Percentiles rank a stretch among this genome's conserved stretches.
Evolutionary conservation across 192 early-diverging fungal genomes (phyloP).

Genomic region (Linnemannia zychae): DNA sequence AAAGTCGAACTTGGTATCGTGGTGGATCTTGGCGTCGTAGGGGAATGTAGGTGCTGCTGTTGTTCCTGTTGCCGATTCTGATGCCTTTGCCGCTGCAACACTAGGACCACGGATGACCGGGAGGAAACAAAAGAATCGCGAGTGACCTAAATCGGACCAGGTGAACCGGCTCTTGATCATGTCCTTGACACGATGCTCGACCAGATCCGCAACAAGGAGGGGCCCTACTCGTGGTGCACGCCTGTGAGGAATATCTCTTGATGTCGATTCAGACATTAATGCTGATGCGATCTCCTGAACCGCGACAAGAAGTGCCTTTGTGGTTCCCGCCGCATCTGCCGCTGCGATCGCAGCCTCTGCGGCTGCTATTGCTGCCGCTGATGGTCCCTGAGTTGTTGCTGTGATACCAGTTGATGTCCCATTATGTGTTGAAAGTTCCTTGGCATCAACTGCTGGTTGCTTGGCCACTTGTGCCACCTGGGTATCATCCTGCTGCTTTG

Average conservation of each 20-base stretch:
- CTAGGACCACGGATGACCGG: conserved; percentile 14
- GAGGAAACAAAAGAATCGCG: conserved; percentile 20
- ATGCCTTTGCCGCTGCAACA: not conserved
- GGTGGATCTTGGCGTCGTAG: conserved; percentile 17
- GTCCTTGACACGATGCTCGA: conserved; percentile 13
- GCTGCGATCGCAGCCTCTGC: conserved; percentile 1
- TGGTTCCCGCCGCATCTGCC: not conserved
- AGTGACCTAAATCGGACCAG: conserved; percentile 11
- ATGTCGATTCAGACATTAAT: not conserved
- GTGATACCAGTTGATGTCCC: not conserved
- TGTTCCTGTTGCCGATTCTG: not conserved
- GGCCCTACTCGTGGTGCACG: not conserved
- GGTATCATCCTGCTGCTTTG: not conserved
- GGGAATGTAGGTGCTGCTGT: not conserved
- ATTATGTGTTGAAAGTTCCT: not conserved
- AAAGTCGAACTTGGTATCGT: conserved; percentile 23
- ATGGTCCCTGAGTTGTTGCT: not conserved
- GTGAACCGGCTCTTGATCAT: conserved; percentile 15
- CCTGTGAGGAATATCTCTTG: not conserved
- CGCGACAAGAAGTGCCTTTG: not conserved
- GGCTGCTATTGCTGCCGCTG: conserved; percentile 1
- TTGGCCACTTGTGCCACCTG: not conserved
- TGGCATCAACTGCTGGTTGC: not conserved
- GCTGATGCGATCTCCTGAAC: conserved; percentile 6
- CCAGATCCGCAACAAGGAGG: conserved; percentile 9